phyloP scores from a whole-genome alignment of 176 grass and related monocot species.

The Triticum dicoccoides region DNA sequence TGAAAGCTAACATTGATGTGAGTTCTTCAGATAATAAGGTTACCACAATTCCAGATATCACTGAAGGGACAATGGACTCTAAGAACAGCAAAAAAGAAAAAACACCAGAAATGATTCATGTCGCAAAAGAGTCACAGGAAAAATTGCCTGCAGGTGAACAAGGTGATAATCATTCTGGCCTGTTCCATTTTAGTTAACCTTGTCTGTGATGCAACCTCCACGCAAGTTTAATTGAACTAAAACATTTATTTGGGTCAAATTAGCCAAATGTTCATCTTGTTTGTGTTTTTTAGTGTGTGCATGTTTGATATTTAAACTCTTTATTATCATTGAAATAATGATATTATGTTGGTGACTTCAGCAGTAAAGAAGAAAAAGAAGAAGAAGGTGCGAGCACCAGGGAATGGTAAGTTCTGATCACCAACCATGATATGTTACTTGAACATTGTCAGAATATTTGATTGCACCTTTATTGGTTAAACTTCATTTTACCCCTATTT shows the following conservation, averaged over 20 bases:
- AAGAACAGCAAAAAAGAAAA: constrained; percentile 52
- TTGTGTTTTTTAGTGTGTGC: background rate
- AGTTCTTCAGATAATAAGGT: constrained; percentile 56
- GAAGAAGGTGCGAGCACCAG: constrained; percentile 62
- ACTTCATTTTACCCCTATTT: constrained; percentile 7
- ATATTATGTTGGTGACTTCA: constrained; percentile 26
- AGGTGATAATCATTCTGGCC: constrained; percentile 48
- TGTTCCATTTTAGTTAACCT: constrained; percentile 36
- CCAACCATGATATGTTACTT: background rate
- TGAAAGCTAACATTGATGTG: constrained; percentile 45
- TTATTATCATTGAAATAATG: constrained; percentile 14
- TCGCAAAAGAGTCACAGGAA: constrained; percentile 54
- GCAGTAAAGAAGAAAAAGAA: constrained; percentile 94
- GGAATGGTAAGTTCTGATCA: constrained; percentile 46
- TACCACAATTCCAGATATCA: constrained; percentile 33
- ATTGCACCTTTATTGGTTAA: background rate
- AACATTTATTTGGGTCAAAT: constrained; percentile 20
- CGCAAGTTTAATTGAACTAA: constrained; percentile 6
- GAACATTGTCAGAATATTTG: background rate
- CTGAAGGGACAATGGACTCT: constrained; percentile 57
- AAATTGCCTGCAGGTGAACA: constrained; percentile 60
- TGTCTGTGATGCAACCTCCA: background rate
- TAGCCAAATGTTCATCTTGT: constrained; percentile 20
- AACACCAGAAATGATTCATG: constrained; percentile 46
- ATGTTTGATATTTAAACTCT: constrained; percentile 24